phyloP scores from a whole-genome alignment of 2,329 filamentous ascomycete genomes.

The Dactylellina leptospora region DNA sequence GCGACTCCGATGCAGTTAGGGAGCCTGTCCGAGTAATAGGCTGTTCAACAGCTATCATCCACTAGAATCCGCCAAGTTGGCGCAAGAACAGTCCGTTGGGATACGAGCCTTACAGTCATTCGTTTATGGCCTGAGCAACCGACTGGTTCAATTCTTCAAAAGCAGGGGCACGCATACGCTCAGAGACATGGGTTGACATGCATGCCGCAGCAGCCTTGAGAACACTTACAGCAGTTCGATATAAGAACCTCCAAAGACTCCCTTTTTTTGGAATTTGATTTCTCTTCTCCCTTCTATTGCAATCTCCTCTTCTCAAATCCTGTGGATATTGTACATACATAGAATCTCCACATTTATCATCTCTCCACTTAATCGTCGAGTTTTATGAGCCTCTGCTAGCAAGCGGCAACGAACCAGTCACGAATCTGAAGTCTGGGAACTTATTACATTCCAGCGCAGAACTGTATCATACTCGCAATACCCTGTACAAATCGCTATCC shows the following conservation, averaged over 20 bases:
- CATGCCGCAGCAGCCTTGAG: no score
- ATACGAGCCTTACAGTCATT: constrained; percentile 37
- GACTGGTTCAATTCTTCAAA: neutral
- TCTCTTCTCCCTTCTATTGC: neutral
- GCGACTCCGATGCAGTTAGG: neutral
- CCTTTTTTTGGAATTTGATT: neutral
- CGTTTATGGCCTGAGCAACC: constrained; percentile 48
- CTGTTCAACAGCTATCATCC: neutral
- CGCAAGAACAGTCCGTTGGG: constrained; percentile 22
- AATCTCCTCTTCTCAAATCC: neutral
- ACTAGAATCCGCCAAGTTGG: neutral
- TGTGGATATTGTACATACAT: constrained; percentile 3
- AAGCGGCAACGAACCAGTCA: constrained; percentile 1
- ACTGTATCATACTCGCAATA: no score
- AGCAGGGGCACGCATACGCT: neutral
- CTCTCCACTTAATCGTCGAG: neutral
- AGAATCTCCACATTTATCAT: neutral
- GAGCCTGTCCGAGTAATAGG: neutral
- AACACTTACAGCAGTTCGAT: neutral
- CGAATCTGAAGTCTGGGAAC: no score
- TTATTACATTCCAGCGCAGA: no score
- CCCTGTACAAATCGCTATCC: no score
- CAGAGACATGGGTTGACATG: constrained; percentile 7
- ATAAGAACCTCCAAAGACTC: constrained; percentile 12
- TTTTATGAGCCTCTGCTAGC: neutral